These are phyloP conservation scores for Geotrichum bryndzae DNA, from an alignment of 1,139 yeast genomes.

Conservation along the genomic window DNA sequence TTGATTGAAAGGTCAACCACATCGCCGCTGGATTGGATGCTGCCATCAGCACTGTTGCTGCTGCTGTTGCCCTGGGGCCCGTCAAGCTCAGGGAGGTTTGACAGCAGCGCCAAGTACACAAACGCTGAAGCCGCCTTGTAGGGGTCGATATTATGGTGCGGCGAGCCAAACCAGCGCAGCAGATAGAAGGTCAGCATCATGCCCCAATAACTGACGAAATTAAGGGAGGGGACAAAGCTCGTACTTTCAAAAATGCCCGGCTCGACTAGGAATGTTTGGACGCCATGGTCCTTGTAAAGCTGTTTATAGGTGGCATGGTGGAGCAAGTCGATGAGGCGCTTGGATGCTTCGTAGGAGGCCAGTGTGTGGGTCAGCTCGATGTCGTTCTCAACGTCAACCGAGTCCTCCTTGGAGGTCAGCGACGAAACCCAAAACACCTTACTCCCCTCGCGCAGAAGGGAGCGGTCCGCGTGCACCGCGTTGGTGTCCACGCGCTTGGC, in stretches of 20 bases:
- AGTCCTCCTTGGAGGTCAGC: constrained; percentile 59
- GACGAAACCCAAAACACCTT: constrained; percentile 81
- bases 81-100: constrained; percentile 29
- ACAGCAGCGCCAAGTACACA: constrained; percentile 49
- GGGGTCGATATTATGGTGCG: constrained; percentile 83
- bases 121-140: constrained; percentile 88
- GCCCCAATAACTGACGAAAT: constrained; percentile 71
- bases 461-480: constrained; percentile 41
- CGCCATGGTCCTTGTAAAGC: constrained; percentile 44
- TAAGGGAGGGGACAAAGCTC: constrained; percentile 70
- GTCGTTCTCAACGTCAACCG: constrained; percentile 57
- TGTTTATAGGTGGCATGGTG: constrained; percentile 63
- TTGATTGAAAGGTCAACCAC: constrained; percentile 50
- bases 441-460: constrained; percentile 49
- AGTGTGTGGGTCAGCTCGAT: constrained; percentile 59
- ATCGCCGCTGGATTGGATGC: constrained; percentile 26
- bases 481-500: constrained; percentile 3
- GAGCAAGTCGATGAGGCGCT: constrained; percentile 74
- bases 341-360: constrained; percentile 86
- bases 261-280: constrained; percentile 72
- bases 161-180: constrained; percentile 78
- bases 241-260: constrained; percentile 92
- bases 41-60: background rate
- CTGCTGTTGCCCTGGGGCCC: background rate
- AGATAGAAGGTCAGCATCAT: constrained; percentile 78